phyloP scores from a whole-genome alignment of 2,329 filamentous ascomycete genomes.

The Alternaria burnsii region DNA sequence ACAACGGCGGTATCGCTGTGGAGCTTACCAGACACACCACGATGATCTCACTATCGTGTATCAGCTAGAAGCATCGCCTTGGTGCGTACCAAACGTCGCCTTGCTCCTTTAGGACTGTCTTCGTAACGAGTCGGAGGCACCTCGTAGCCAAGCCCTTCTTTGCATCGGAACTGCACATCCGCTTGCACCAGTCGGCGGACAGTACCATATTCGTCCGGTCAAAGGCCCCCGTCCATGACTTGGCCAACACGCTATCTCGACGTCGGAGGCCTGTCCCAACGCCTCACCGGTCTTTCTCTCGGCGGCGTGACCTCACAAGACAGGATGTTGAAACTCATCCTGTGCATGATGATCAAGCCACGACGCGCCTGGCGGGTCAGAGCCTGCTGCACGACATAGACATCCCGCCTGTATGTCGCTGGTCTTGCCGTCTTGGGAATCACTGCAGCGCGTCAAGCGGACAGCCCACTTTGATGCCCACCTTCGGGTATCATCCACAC shows the following conservation, averaged over 20 bases:
- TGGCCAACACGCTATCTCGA: constrained; percentile 7
- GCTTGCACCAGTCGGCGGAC: constrained; percentile 8
- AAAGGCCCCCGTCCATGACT: not conserved
- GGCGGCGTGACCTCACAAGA: constrained; percentile 17
- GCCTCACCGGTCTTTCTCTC: constrained; percentile 12
- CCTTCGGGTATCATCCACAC: constrained; percentile 30
- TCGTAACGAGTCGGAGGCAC: constrained; percentile 11
- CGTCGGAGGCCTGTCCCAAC: constrained; percentile 16
- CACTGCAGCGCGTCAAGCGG: constrained; percentile 27
- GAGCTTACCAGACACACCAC: not conserved
- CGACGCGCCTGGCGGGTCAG: constrained; percentile 20
- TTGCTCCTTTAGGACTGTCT: not conserved
- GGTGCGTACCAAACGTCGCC: not conserved
- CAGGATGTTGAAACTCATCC: constrained; percentile 24
- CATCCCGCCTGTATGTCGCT: constrained; percentile 30
- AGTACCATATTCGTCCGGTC: constrained; percentile 11
- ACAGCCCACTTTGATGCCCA: constrained; percentile 35
- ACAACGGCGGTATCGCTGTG: not conserved
- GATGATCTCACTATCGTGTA: not conserved
- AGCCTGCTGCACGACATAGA: constrained; percentile 34
- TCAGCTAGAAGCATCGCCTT: constrained; percentile 1
- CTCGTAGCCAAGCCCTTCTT: constrained; percentile 7
- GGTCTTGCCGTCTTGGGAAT: constrained; percentile 33
- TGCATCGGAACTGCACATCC: constrained; percentile 12
- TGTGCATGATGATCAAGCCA: constrained; percentile 22